Evolutionary conservation across 2,329 filamentous ascomycete genomes (phyloP).

Genomic region (Alternaria alternata): DNA sequence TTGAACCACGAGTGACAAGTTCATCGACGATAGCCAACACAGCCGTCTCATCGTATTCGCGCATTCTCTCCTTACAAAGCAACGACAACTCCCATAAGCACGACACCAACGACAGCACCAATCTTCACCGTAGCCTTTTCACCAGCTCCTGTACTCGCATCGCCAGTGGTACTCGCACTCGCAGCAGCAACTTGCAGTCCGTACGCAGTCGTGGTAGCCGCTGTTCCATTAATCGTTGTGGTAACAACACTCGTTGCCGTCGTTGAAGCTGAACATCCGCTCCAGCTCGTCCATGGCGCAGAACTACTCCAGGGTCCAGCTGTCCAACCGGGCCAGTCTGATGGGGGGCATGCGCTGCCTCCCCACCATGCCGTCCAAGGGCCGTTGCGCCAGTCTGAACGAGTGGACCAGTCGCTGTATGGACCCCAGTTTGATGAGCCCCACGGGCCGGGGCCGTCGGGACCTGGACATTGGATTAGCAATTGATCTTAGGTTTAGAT

Average conservation of each 20-base stretch:
- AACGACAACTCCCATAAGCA: conserved; percentile 32
- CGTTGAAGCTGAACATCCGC: conserved; percentile 42
- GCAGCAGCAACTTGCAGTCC: conserved; percentile 47
- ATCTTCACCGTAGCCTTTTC: conserved; percentile 29
- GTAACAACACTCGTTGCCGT: conserved; percentile 43
- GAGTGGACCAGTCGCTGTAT: conserved; percentile 41
- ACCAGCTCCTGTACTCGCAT: conserved; percentile 7
- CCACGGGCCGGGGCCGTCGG: conserved; percentile 37
- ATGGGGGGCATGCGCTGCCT: conserved; percentile 38
- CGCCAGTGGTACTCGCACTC: conserved; percentile 10
- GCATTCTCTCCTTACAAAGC: conserved; percentile 22
- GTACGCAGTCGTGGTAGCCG: conserved; percentile 36
- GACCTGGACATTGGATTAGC: neutral
- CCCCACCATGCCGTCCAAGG: conserved; percentile 51
- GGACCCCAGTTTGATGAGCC: conserved; percentile 39
- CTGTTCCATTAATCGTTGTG: conserved; percentile 34
- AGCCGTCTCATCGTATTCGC: neutral
- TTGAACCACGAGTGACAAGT: neutral
- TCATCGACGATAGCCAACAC: neutral
- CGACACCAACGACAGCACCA: conserved; percentile 30
- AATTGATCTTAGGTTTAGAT: neutral
- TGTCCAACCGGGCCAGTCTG: conserved; percentile 51
- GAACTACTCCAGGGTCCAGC: conserved; percentile 44
- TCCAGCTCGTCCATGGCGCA: conserved; percentile 50
- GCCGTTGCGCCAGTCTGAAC: conserved; percentile 35